Evolutionary conservation across 2,329 filamentous ascomycete species (phyloP).

Genomic region (Nemania sp.): DNA sequence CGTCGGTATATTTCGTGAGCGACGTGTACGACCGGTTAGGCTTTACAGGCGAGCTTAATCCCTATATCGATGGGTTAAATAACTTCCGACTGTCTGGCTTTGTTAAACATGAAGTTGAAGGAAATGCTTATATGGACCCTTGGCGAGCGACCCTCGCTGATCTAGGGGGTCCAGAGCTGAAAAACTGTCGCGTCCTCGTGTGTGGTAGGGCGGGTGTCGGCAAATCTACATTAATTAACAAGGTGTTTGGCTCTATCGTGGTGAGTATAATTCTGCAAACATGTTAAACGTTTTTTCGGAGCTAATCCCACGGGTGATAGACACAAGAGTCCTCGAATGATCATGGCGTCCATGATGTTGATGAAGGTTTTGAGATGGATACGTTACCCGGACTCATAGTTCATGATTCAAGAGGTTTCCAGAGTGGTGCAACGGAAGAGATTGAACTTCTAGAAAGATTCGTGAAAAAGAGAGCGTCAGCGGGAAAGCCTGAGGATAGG

Average conservation of each 20-base stretch:
- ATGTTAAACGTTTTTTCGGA: neutral
- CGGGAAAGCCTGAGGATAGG: conserved; percentile 32
- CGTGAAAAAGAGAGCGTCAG: conserved; percentile 42
- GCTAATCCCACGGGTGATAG: conserved; percentile 28
- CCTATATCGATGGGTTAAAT: conserved; percentile 39
- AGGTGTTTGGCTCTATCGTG: conserved; percentile 45
- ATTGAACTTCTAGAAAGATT: conserved; percentile 45
- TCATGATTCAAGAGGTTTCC: conserved; percentile 48
- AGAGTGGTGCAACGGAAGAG: conserved; percentile 44
- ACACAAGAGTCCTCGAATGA: conserved; percentile 45
- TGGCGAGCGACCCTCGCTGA: conserved; percentile 41
- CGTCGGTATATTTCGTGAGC: conserved; percentile 42
- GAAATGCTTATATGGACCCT: conserved; percentile 39
- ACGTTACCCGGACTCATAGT: conserved; percentile 46
- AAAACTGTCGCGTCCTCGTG: conserved; percentile 45
- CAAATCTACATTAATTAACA: conserved; percentile 48
- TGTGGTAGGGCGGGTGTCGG: conserved; percentile 48
- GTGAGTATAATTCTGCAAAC: conserved; percentile 27
- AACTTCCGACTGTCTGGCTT: conserved; percentile 36
- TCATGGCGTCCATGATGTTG: conserved; percentile 46
- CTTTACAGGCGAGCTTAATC: conserved; percentile 34
- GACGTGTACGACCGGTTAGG: conserved; percentile 42
- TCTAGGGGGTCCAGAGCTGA: conserved; percentile 36
- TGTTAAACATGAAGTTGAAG: conserved; percentile 35
- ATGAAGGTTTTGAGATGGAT: conserved; percentile 48